These are phyloP conservation scores for Saturnispora zaruensis DNA, from an alignment of 805 yeast species.

Conservation along the genomic window DNA sequence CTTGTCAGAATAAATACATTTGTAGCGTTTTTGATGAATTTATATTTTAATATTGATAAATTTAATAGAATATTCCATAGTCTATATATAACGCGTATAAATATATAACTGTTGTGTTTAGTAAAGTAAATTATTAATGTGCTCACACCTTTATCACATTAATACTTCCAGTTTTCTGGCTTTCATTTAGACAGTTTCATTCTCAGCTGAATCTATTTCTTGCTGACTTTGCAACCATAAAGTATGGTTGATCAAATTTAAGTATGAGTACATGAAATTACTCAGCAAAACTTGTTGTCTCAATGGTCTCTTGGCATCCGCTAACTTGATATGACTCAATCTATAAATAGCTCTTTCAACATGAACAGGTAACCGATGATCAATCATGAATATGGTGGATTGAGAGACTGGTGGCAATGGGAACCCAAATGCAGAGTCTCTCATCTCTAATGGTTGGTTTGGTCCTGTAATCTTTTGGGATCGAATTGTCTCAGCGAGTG, in stretches of 20 bases:
- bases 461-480: constrained; percentile 30
- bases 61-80: neutral
- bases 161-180: neutral
- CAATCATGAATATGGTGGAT: constrained; percentile 72
- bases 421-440: constrained; percentile 82
- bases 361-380: constrained; percentile 83
- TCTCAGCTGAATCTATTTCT: constrained; percentile 17
- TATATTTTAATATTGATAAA: neutral
- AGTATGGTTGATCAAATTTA: constrained; percentile 90
- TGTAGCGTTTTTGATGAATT: neutral
- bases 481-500: constrained; percentile 21
- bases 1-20: constrained; percentile 8
- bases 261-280: constrained; percentile 95
- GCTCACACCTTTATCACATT: neutral
- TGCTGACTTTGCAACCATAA: constrained; percentile 58
- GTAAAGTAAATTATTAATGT: neutral
- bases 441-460: constrained; percentile 49
- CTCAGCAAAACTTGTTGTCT: constrained; percentile 88
- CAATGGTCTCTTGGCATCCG: constrained; percentile 86
- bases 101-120: neutral
- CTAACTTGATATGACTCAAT: constrained; percentile 83
- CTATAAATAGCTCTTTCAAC: constrained; percentile 95
- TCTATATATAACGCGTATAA: neutral
- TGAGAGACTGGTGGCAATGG: constrained; percentile 75
- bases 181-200: neutral